phyloP scores from a whole-genome alignment of 2,329 filamentous ascomycete genomes.

The Microdochium bolleyi region DNA sequence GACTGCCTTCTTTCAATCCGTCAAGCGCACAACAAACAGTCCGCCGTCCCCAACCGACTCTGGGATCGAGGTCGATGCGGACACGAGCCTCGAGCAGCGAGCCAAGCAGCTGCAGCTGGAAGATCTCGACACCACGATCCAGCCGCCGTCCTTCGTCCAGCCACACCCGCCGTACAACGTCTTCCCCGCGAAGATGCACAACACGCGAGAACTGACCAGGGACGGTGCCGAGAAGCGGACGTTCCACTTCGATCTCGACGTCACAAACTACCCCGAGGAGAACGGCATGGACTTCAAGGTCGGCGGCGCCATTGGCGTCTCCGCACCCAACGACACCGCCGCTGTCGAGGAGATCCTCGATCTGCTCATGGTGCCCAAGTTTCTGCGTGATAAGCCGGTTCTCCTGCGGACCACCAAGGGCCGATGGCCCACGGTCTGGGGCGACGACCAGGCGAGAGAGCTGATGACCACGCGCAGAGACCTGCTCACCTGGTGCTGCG shows the following conservation, averaged over 20 bases:
- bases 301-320: conserved; percentile 88
- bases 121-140: conserved; percentile 48
- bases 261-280: conserved; percentile 87
- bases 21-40: conserved; percentile 28
- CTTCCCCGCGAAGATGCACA: conserved; percentile 80
- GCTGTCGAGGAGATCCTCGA: conserved; percentile 82
- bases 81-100: conserved; percentile 18
- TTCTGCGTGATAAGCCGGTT: conserved; percentile 76
- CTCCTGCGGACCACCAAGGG: conserved; percentile 71
- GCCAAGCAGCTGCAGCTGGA: conserved; percentile 25
- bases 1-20: conserved; percentile 61
- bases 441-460: conserved; percentile 76
- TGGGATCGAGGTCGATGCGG: conserved; percentile 32
- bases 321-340: conserved; percentile 72
- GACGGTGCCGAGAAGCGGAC: conserved; percentile 91
- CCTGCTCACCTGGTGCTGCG: conserved; percentile 90
- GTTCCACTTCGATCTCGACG: conserved; percentile 94
- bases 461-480: conserved; percentile 86
- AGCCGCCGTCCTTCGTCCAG: conserved; percentile 85
- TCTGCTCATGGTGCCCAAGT: conserved; percentile 70
- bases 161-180: conserved; percentile 92
- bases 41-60: conserved; percentile 41
- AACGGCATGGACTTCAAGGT: conserved; percentile 88
- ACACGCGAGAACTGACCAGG: conserved; percentile 78
- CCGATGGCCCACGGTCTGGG: conserved; percentile 97